phyloP scores from a whole-genome alignment of 2,329 filamentous ascomycete genomes.

The Pyrenophora seminiperda region DNA sequence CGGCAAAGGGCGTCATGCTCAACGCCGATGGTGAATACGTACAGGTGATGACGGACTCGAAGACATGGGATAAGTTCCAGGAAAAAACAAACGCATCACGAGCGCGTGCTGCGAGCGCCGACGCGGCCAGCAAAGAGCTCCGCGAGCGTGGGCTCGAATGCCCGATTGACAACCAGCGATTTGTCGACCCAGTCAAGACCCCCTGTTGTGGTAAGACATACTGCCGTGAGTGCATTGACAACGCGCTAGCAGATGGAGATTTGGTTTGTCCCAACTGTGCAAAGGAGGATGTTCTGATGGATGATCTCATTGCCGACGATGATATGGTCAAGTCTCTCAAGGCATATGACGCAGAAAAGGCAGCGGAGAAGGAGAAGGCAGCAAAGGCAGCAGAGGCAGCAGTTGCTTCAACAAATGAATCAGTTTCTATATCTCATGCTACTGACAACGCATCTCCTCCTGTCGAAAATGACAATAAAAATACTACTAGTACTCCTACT shows the following conservation, averaged over 20 bases:
- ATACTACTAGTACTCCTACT: constrained; percentile 31
- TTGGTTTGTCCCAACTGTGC: constrained; percentile 93
- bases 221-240: constrained; percentile 99
- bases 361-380: constrained; percentile 46
- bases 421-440: constrained; percentile 18
- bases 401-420: constrained; percentile 31
- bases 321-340: constrained; percentile 79
- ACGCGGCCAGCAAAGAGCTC: constrained; percentile 81
- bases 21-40: constrained; percentile 98
- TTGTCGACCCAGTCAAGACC: constrained; percentile 98
- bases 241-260: constrained; percentile 97
- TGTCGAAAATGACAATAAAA: constrained; percentile 30
- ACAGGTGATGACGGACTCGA: constrained; percentile 92
- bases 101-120: constrained; percentile 77
- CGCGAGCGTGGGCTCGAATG: constrained; percentile 89
- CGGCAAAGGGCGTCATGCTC: constrained; percentile 90
- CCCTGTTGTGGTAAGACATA: constrained; percentile 98
- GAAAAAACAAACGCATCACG: constrained; percentile 88
- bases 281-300: constrained; percentile 88
- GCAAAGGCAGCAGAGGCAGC: constrained; percentile 36
- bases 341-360: constrained; percentile 67
- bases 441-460: constrained; percentile 22
- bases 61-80: constrained; percentile 95
- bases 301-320: constrained; percentile 77
- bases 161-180: constrained; percentile 95